Percentiles rank a stretch among this genome's conserved stretches.
Evolutionary conservation across 805 yeast species (phyloP).

Genomic region (Debaryomyces tyrocola): DNA sequence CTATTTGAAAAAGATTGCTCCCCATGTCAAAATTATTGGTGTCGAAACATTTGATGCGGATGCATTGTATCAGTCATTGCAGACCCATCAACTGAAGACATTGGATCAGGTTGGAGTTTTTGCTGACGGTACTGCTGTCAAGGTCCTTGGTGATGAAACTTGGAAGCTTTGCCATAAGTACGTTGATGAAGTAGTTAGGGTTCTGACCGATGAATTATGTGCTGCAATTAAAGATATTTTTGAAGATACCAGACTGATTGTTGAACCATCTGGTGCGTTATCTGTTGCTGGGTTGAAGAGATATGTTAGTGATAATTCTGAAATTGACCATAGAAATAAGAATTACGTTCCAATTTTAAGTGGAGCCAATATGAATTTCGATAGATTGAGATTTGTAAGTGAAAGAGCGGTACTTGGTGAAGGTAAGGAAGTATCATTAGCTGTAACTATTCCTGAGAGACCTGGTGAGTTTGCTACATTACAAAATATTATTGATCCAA

Average conservation of each 20-base stretch:
- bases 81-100: constrained; percentile 51
- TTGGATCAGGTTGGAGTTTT: constrained; percentile 85
- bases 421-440: constrained; percentile 91
- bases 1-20: constrained; percentile 91
- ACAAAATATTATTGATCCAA: constrained; percentile 77
- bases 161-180: constrained; percentile 73
- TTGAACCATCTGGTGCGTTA: constrained; percentile 97
- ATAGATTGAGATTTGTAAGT: constrained; percentile 89
- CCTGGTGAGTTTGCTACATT: constrained; percentile 88
- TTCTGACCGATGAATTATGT: constrained; percentile 87
- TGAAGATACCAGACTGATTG: constrained; percentile 90
- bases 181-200: constrained; percentile 87
- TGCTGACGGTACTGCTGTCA: constrained; percentile 99
- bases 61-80: constrained; percentile 76
- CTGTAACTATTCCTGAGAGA: constrained; percentile 85
- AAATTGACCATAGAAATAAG: constrained; percentile 64
- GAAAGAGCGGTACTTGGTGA: constrained; percentile 99
- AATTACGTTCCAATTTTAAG: constrained; percentile 84
- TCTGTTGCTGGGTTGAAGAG: constrained; percentile 92
- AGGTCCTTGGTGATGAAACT: constrained; percentile 84
- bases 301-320: constrained; percentile 68
- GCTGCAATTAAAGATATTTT: constrained; percentile 97
- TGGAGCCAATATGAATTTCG: constrained; percentile 99
- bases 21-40: constrained; percentile 94
- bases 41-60: constrained; percentile 96